These are phyloP conservation scores for Alternaria rosae DNA, from an alignment of 2,329 filamentous ascomycete species.

Conservation along the genomic window DNA sequence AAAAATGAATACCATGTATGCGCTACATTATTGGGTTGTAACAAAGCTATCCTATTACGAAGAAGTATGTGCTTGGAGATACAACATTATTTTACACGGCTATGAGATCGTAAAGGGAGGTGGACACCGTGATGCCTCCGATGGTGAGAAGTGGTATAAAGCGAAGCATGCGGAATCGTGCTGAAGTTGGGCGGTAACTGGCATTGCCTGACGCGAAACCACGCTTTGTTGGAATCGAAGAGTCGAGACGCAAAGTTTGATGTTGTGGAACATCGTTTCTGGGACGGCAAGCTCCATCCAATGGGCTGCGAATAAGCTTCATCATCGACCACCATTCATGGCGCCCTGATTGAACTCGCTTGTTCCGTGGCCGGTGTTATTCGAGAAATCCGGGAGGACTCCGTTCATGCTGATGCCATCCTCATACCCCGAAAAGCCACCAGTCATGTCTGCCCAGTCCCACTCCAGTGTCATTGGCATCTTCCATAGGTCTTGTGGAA, in stretches of 20 bases:
- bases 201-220: neutral
- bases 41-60: neutral
- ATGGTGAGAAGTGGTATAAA: neutral
- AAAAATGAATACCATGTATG: neutral
- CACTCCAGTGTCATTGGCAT: conserved; percentile 96
- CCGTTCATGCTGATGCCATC: conserved; percentile 51
- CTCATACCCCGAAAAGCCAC: conserved; percentile 44
- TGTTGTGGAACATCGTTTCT: neutral
- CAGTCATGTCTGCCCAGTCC: conserved; percentile 70
- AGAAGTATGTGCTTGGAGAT: neutral
- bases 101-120: neutral
- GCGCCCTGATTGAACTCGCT: conserved; percentile 44
- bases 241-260: neutral
- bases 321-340: conserved; percentile 41
- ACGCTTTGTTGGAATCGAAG: neutral
- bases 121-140: neutral
- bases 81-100: neutral
- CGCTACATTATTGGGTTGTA: neutral
- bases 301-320: neutral
- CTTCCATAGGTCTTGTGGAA: conserved; percentile 93
- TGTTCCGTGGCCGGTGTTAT: conserved; percentile 36
- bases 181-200: neutral
- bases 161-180: neutral
- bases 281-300: neutral
- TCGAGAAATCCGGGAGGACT: conserved; percentile 44